Evolutionary conservation across 2,329 filamentous ascomycete species (phyloP).

Genomic region (Aureobasidium sp.): DNA sequence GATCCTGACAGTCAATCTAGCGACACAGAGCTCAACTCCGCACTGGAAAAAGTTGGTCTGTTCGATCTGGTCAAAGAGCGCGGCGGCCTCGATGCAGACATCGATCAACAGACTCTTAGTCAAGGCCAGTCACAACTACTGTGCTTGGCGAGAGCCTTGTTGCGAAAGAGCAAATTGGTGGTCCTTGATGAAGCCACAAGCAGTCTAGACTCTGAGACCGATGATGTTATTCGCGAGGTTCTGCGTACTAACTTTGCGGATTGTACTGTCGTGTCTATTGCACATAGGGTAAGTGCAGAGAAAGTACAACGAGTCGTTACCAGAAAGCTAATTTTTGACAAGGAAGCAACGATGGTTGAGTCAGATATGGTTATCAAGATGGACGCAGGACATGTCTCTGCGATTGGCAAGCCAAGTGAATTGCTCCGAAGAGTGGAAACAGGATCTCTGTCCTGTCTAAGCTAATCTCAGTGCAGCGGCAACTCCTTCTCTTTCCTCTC

Average conservation of each 20-base stretch:
- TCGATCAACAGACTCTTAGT: slow-evolving; percentile 28
- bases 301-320: neutral
- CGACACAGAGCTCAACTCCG: slow-evolving; percentile 32
- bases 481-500: no score
- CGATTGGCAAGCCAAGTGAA: neutral
- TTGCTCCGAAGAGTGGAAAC: no score
- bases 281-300: slow-evolving; percentile 38
- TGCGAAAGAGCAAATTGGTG: slow-evolving; percentile 33
- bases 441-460: no score
- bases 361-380: neutral
- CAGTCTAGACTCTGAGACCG: neutral
- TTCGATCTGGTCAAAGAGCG: slow-evolving; percentile 14
- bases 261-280: slow-evolving; percentile 52
- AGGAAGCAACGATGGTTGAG: neutral
- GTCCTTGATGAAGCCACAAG: slow-evolving; percentile 26
- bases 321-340: no score
- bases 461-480: no score
- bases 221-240: neutral
- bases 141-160: slow-evolving; percentile 38
- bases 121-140: slow-evolving; percentile 45
- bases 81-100: slow-evolving; percentile 31
- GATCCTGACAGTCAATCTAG: slow-evolving; percentile 11
- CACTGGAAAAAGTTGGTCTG: slow-evolving; percentile 40
- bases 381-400: neutral
- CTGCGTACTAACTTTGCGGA: slow-evolving; percentile 33